A percentile compares a stretch with the other conserved stretches of the same genome.
Conservation (phyloP, 2,329 filamentous ascomycete genomes). For the Leptosphaerulina australis region DNA sequence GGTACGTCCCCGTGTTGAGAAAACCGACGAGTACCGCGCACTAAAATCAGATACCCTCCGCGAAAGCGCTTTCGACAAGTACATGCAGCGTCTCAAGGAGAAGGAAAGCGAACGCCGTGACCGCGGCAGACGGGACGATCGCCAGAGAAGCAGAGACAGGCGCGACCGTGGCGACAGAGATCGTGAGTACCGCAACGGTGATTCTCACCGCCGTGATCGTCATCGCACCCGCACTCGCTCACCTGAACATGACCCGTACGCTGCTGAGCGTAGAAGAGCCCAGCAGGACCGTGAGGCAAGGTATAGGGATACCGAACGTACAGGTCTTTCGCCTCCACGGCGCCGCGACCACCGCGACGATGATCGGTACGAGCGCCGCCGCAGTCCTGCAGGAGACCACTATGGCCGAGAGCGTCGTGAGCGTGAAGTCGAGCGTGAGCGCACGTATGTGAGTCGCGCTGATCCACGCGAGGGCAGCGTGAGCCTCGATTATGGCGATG, state of each 20-base stretch:
- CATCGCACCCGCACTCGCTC: conserved; percentile 73
- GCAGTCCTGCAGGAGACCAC: conserved; percentile 66
- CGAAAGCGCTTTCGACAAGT: conserved; percentile 85
- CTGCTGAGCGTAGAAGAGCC: conserved; percentile 91
- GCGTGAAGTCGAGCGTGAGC: conserved; percentile 87
- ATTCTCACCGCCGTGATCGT: conserved; percentile 45
- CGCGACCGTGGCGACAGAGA: conserved; percentile 49
- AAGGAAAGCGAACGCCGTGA: conserved; percentile 73
- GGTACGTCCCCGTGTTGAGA: conserved; percentile 78
- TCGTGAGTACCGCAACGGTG: conserved; percentile 50
- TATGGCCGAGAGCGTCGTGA: conserved; percentile 89
- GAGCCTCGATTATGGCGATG: conserved; percentile 90
- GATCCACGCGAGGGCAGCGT: conserved; percentile 75
- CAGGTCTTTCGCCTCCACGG: conserved; percentile 61
- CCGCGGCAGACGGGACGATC: conserved; percentile 47
- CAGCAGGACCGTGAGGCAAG: conserved; percentile 93
- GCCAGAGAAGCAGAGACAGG: conserved; percentile 54
- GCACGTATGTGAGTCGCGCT: conserved; percentile 77
- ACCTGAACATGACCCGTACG: conserved; percentile 92
- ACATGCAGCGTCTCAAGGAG: conserved; percentile 86
- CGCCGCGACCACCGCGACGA: conserved; percentile 52
- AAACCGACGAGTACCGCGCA: conserved; percentile 81
- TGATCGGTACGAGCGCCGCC: conserved; percentile 54
- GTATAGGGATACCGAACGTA: conserved; percentile 80
- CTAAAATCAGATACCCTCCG: conserved; percentile 83